Evolutionary conservation across 1,139 yeast genomes (phyloP).

Genomic region (Petasospora rhodanensis): DNA sequence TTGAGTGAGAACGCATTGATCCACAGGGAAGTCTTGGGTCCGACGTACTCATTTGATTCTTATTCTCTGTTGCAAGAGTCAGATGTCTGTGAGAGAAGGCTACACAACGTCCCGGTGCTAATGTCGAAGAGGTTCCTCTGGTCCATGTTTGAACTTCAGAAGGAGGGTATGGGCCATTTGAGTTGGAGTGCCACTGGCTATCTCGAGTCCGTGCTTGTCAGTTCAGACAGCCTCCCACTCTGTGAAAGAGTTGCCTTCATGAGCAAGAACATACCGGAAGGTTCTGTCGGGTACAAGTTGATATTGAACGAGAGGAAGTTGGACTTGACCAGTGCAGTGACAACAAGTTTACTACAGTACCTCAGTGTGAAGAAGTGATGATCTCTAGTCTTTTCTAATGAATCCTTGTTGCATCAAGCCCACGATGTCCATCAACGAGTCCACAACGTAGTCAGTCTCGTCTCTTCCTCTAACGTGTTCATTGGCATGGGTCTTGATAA

Average conservation of each 20-base stretch:
- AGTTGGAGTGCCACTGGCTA: conserved; percentile 20
- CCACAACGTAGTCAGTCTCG: conserved; percentile 40
- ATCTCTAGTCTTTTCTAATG: background rate
- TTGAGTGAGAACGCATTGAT: no score
- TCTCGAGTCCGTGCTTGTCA: conserved; percentile 13
- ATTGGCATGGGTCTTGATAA: conserved; percentile 47
- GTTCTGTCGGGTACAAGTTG: conserved; percentile 7
- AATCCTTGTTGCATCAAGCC: conserved; percentile 27
- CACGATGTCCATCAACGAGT: conserved; percentile 39
- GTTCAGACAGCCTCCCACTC: background rate
- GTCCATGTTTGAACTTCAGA: no score
- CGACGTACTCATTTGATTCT: no score
- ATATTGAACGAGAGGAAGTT: conserved; percentile 11
- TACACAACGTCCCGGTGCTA: conserved; percentile 8
- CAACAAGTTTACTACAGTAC: conserved; percentile 17
- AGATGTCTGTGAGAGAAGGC: conserved; percentile 1
- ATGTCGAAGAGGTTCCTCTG: no score
- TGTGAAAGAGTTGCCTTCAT: conserved; percentile 17
- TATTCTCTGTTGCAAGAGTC: background rate
- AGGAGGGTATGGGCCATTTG: conserved; percentile 3
- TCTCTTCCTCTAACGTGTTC: conserved; percentile 32
- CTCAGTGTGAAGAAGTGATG: background rate
- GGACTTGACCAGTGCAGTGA: conserved; percentile 14
- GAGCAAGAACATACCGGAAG: conserved; percentile 1
- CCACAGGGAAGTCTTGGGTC: no score